Evolutionary conservation across 1,284 basidiomycete genomes (phyloP), one percentile per base, ranked within the genome.

Genomic region (Lentinula novae-zelandiae): DNA sequence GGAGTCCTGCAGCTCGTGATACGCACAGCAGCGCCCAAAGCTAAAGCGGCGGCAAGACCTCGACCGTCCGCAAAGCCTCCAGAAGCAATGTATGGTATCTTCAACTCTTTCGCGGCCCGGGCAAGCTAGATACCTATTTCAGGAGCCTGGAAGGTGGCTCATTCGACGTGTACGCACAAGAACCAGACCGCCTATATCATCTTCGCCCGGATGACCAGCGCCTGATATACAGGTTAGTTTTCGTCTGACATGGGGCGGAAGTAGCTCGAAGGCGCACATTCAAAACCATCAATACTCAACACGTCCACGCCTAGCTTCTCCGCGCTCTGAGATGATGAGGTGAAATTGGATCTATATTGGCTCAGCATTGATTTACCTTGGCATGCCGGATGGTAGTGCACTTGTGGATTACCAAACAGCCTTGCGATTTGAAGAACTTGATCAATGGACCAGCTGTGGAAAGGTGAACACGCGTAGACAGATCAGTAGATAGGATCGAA

Each of bases 191-290:
- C 93, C 93, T 39, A 97, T 92, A 72, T 98, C 96, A 60, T 97
- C 92, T 71, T 98, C 96, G 63, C 95, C 95, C 5, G 95, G 95
- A 73, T 97, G 94, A 34, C 95, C 95, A 42, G 94, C 93, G 70
- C 90, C 90, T 92, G 27, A 27, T 27, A 27, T 27, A 27, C 27
- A 27, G 27, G 27, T 27, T 3, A 27, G 27, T 27, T 27, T 27
- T 27, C 27, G 27, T 3, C 3, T 27, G 27, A 27, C 27, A 3
- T 27, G 27, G 27, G 27, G 27, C 27, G 27, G 27, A 3, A 27
- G 27, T 27, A 27, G 27, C 3, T 27, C 4, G 2, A 27, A 27
- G 27, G 27, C 80, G 36, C 63, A 87, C 93, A 95, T 78, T 95
- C 93, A 66, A 95, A 93, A 0, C 93, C 93, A 65, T 95, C 93